Evolutionary conservation across 2,329 filamentous ascomycete genomes (phyloP), one percentile per base, ranked within the genome.

Genomic region (Magnaporthiopsis rhizophila): DNA sequence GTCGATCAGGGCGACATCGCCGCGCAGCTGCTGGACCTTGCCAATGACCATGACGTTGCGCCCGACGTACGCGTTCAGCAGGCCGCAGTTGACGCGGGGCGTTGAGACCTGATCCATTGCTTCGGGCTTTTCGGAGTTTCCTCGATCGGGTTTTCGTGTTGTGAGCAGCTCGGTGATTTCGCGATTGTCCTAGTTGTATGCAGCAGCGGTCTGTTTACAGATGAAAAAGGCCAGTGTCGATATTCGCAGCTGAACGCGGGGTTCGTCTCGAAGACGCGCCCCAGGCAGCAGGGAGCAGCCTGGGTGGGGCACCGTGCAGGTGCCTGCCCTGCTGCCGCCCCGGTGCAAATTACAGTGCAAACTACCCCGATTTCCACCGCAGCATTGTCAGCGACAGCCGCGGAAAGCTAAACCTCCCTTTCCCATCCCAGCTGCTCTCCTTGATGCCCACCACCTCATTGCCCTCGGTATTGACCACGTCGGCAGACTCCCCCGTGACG

Each of bases 41-140:
- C 95, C 95, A 6, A 96, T 83, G 64, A 98, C 81, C 70, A 92
- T 92, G 67, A 98, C 90, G 67, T 90, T 90, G 68, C 86, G 84
- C 69, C 82, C 81, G 69, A 87, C 82, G 78, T 93, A 96, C 72
- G 83, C 82, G 73, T 92, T 86, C 65, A 98, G 89, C 77, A 94
- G 90, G 57, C 83, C 79, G 63, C 90, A 89, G 61, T 90, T 91
- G 74, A 97, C 86, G 75, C 95, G 92, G 36, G 95, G 94, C 61
- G 92, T 86, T 32, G 83, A 82, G 66, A 80, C 87, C 71, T 88
- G 79, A 72, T 93, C 83, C 90, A 94, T 94, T 60, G 57, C 30
- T 61, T 45, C 57, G 12, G 57, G 2, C 12, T 62, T 57, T 28
- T 5, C 28, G 13, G 1, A 9, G 32, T 30, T 59, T 64, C 53